Evolutionary conservation across 805 yeast species (phyloP).

Genomic region (Kodamaea sagamina): DNA sequence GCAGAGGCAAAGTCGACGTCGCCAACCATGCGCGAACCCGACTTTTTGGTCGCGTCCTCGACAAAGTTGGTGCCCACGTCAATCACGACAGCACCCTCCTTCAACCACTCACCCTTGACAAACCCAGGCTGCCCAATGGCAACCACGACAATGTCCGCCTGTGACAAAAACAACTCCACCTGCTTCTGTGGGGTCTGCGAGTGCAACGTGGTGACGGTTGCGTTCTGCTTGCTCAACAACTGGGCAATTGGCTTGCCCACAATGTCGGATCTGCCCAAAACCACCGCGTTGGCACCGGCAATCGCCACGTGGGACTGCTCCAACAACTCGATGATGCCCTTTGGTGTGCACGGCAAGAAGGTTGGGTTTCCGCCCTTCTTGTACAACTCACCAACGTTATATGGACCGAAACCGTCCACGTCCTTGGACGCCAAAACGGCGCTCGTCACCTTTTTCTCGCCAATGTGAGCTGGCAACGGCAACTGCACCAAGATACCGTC

Average conservation of each 20-base stretch:
- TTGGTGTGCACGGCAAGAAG: conserved; percentile 82
- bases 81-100: conserved; percentile 65
- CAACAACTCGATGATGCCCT: conserved; percentile 71
- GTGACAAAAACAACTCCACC: conserved; percentile 46
- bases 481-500: conserved; percentile 78
- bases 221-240: conserved; percentile 66
- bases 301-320: conserved; percentile 56
- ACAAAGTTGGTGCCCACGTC: conserved; percentile 84
- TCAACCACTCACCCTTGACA: conserved; percentile 75
- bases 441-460: conserved; percentile 67
- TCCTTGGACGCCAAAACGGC: conserved; percentile 69
- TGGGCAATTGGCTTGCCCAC: conserved; percentile 82
- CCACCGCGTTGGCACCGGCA: conserved; percentile 75
- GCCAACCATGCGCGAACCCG: conserved; percentile 74
- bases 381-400: conserved; percentile 73
- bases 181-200: conserved; percentile 59
- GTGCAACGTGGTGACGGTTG: conserved; percentile 77
- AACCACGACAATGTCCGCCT: conserved; percentile 76
- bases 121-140: conserved; percentile 75
- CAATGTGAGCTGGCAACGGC: conserved; percentile 71
- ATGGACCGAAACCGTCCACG: conserved; percentile 82
- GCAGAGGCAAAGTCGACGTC: conserved; percentile 70
- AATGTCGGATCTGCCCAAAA: conserved; percentile 81
- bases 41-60: conserved; percentile 62
- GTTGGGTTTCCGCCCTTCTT: conserved; percentile 71